Conservation (phyloP, 345 rosid genomes). For the Firmiana major region DNA sequence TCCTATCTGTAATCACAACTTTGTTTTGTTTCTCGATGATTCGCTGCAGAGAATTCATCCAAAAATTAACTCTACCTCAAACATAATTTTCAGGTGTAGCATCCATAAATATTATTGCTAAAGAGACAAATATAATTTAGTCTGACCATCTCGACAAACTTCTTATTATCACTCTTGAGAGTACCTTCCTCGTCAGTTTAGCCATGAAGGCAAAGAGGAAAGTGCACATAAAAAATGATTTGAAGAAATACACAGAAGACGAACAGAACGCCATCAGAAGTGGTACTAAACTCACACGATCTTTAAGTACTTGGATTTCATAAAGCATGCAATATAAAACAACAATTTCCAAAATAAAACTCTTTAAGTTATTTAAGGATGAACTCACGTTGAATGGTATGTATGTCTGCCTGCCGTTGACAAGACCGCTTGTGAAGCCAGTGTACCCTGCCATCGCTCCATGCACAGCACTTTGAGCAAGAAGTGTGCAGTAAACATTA, state of each 20-base stretch:
- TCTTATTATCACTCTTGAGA: background rate
- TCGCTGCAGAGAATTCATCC: conserved; percentile 47
- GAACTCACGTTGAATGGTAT: conserved; percentile 71
- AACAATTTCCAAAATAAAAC: background rate
- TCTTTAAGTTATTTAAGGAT: background rate
- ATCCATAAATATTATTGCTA: background rate
- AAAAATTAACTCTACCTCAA: background rate
- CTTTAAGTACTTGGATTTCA: background rate
- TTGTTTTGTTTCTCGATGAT: conserved; percentile 77
- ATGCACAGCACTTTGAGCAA: conserved; percentile 82
- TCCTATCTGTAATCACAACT: conserved; percentile 79
- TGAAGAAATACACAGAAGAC: background rate
- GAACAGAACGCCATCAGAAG: background rate
- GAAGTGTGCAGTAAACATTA: conserved; percentile 88
- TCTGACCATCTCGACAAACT: background rate
- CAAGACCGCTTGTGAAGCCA: conserved; percentile 75
- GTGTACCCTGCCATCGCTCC: conserved; percentile 98
- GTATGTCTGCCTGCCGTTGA: conserved; percentile 76
- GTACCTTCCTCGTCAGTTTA: background rate
- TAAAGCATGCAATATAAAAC: background rate
- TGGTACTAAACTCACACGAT: background rate
- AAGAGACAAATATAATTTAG: background rate
- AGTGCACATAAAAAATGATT: background rate
- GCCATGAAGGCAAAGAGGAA: background rate
- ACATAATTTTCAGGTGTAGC: background rate